Evolutionary conservation across 345 rosid species (phyloP), one percentile per base, ranked within the genome.

Genomic region (Mangifera indica): DNA sequence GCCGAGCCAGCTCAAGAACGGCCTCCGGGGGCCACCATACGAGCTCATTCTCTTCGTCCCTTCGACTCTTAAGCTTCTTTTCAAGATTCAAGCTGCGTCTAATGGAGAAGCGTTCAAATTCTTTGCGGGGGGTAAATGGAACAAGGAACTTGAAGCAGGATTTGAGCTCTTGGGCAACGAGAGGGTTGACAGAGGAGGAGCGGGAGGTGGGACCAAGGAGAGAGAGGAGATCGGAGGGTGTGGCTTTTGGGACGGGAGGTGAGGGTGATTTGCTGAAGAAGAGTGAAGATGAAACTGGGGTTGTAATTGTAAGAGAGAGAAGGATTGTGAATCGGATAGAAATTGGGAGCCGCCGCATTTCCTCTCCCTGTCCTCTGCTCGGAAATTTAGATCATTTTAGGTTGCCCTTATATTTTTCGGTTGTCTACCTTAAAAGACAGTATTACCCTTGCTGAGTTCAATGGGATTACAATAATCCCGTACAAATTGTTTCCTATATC

Each of bases 21-120:
- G 96, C 78, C 76, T 85, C 83, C 18, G 98, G 97, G 22, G 98
- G 98, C 93, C 94, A 85, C 98, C 98, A 93, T 15, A 93, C 70
- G 59, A 93, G 88, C 73, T 83, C 80, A 66, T 91, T 82, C 73
- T 85, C 90, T 10, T 79, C 76, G 12, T 22, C 45, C 29, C 18
- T 48, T 25, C 24, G 15, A 0, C 6, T 44, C 13, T 22, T 22
- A 40, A 53, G 22, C 25, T 44, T 32, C 25, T 44, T 46, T 26
- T 0, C 40, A 52, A 7, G 21, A 22, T 18, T 62, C 64, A 79
- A 81, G 25, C 67, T 63, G 37, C 82, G 77, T 18, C 65, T 63
- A 18, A 10, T 2, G 55, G 76, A 72, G 14, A 70, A 72, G 56
- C 22, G 9, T 57, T 74, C 53, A 18, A 14, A 20, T 14, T 46